phyloP scores from a whole-genome alignment of 2,329 filamentous ascomycete species.

The Diaporthe vexans region DNA sequence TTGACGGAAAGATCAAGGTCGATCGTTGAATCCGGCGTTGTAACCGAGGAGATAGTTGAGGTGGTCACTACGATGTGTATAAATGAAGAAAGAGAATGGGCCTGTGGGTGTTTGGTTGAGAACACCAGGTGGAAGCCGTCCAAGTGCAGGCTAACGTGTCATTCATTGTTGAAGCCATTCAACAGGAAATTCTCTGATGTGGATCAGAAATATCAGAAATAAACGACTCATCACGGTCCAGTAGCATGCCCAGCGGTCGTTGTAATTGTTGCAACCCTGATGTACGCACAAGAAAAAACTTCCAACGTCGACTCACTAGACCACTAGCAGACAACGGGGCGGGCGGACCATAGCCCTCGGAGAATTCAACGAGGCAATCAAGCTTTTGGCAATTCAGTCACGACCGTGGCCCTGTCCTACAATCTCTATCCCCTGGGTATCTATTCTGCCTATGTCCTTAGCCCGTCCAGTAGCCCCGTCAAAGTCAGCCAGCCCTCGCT shows the following conservation, averaged over 20 bases:
- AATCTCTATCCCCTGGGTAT: constrained; percentile 12
- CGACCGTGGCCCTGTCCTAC: not conserved
- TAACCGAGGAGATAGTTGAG: too few relatives aligned
- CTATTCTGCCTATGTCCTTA: constrained; percentile 54
- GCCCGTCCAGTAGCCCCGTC: constrained; percentile 67
- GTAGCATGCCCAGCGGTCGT: not conserved
- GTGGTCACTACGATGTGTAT: not conserved
- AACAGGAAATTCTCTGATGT: not conserved
- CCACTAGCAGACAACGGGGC: not conserved
- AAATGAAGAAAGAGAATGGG: not conserved
- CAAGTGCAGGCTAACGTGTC: too few relatives aligned
- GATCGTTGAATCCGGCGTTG: not conserved
- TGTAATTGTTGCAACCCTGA: not conserved
- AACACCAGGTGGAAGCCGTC: not conserved
- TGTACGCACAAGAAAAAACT: not conserved
- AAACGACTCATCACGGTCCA: too few relatives aligned
- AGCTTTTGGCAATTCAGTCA: not conserved
- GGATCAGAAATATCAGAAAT: too few relatives aligned
- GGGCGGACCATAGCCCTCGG: not conserved
- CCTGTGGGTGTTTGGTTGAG: not conserved
- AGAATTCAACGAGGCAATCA: not conserved
- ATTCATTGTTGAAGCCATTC: not conserved
- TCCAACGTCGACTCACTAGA: not conserved
- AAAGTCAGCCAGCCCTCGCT: constrained; percentile 76
- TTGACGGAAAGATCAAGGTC: not conserved